Base-by-base conservation (phyloP, 2,329 filamentous ascomycete species). In the Pyrenochaeta sp. region DNA sequence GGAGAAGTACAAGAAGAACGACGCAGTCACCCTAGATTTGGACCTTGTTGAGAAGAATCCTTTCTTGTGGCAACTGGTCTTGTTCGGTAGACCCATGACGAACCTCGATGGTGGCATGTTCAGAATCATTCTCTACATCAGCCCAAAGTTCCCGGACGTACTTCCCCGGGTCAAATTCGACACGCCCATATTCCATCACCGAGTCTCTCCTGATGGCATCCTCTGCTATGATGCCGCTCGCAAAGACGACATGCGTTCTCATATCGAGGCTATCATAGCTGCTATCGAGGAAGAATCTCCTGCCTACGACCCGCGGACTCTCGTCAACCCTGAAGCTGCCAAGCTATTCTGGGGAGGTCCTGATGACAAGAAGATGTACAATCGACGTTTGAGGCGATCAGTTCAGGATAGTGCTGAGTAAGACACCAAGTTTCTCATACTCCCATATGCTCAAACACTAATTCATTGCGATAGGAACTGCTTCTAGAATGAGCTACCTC, bases 51-150 rank as follows among this genome's bases (percentile, higher is more conserved):
- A 94, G 53, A 82, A 80, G 26, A 97, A 96, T 60, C 92, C 93
- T 0, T 96, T 96, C 63, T 79, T 93, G 14, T 97, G 94, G 94
- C 72, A 81, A 14, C 69, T 97, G 47, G 94, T 90, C 1, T 92
- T 96, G 67, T 95, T 96, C 66, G 94, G 94, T 18, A 83, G 87
- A 41, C 90, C 91, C 1, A 95, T 94, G 87, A 96, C 91, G 5
- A 91, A 96, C 57, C 82, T 97, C 2, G 93, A 97, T 59, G 93
- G 92, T 11, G 65, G 93, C 2, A 81, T 97, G 48, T 93, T 97
- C 75, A 84, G 83, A 48, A 87, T 96, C 68, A 87, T 81, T 60
- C 78, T 97, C 41, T 79, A 79, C 61, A 86, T 97, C 61, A 96
- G 90, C 60, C 86, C 90, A 5, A 82, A 84, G 5, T 97, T 96